Conservation (phyloP, 2,329 filamentous ascomycete species). For the Fusarium lateritium region DNA sequence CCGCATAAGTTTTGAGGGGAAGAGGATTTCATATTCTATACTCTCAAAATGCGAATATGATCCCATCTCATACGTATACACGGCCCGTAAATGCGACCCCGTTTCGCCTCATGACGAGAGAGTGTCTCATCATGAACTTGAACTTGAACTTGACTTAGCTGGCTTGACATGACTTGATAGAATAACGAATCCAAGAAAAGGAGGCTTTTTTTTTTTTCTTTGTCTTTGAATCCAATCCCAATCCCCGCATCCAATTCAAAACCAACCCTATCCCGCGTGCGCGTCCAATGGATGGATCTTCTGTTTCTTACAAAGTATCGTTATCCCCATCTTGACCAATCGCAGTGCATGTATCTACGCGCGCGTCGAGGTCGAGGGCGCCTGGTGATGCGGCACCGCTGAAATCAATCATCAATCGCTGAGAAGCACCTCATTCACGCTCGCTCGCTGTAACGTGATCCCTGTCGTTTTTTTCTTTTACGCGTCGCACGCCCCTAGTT, state of each 20-base stretch:
- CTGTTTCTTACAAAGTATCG: slow-evolving; percentile 3
- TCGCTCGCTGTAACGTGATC: slow-evolving; percentile 10
- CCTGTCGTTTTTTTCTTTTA: slow-evolving; percentile 4
- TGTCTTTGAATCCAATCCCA: slow-evolving; percentile 12
- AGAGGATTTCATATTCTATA: slow-evolving; percentile 1
- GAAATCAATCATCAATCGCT: neutral
- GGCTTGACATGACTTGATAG: neutral
- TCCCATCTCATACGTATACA: neutral
- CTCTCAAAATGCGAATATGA: neutral
- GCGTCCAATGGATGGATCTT: slow-evolving; percentile 1
- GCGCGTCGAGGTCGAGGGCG: slow-evolving; percentile 33
- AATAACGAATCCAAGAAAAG: neutral
- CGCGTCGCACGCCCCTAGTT: slow-evolving; percentile 29
- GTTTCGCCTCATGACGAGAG: slow-evolving; percentile 28
- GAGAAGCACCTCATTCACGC: slow-evolving; percentile 12
- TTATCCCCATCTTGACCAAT: slow-evolving; percentile 1
- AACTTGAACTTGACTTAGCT: slow-evolving; percentile 1
- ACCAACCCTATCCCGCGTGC: slow-evolving; percentile 10
- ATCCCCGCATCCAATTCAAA: slow-evolving; percentile 14
- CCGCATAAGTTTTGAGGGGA: slow-evolving; percentile 18
- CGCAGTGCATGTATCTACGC: slow-evolving; percentile 18
- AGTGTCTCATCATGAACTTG: slow-evolving; percentile 17
- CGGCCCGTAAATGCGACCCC: slow-evolving; percentile 15
- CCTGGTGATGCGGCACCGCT: slow-evolving; percentile 21
- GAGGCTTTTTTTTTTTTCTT: slow-evolving; percentile 11